Base-by-base conservation (phyloP, 1,139 yeast species). In the Lodderomyces beijingensis region DNA sequence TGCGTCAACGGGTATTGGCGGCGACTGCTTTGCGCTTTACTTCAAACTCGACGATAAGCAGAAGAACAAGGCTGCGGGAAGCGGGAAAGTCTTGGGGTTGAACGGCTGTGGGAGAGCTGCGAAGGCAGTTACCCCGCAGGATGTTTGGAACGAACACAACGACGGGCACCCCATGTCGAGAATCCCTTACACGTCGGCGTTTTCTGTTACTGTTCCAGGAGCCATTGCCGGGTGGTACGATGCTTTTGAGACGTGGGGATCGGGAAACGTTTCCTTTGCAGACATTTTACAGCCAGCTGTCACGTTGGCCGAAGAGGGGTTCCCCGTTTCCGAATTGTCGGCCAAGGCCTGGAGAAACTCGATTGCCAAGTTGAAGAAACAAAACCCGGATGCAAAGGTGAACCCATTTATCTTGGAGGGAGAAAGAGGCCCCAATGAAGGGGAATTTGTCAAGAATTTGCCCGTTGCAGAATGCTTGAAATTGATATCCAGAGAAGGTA, bases 21-120 rank as follows among this genome's bases (percentile, higher is more conserved):
- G 94, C 20, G 95, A 85, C 51, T 79, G 85, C 40, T 85, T 83
- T 60, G 75, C 79, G 2, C 58, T 84, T 31, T 79, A 65, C 50
- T 80, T 79, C 54, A 69, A 75, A 28, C 14, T 6, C 7, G 25
- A 23, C n/a, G 14, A 10, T 23, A 23, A 6, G 14, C 14, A 67
- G 65, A 69, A 35, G 25, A 22, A 4, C 36, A 42, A 22, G 39
- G 38, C 17, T 34, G 9, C 10, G 6, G 25, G 25, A 7, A 35
- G 41, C 29, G 47, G 47, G 1, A 59, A 64, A 37, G 84, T 82
- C 1, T 59, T 64, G 36, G 94, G 91, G 0, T 49, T 85, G 43
- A 85, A 84, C 52, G 95, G 91, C 4, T 76, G 86, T 25, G 95
- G 95, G 6, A 67, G 85, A 37, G 66, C 89, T 1, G 83, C 91